Evolutionary conservation across 73 alveolate genomes (phyloP).

Genomic region (Symbiodinium natans): DNA sequence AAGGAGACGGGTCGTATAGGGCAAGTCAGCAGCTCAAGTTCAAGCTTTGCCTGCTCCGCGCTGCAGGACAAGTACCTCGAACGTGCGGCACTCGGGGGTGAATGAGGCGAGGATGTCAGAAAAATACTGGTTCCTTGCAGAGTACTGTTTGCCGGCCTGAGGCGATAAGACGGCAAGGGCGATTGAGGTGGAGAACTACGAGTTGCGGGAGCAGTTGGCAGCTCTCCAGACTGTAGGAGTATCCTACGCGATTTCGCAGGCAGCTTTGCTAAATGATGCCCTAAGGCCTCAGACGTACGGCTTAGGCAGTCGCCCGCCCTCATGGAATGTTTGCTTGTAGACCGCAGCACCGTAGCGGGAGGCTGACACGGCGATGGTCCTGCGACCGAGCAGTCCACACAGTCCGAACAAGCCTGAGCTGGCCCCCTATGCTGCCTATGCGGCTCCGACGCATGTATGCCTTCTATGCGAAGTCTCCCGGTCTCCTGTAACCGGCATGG

Average conservation of each 20-base stretch:
- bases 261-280: no score
- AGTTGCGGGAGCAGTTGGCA: slow-evolving; percentile 81
- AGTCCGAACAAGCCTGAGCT: background rate
- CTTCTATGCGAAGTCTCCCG: no score
- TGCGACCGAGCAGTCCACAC: slow-evolving; percentile 2
- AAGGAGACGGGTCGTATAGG: slow-evolving; percentile 7
- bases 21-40: no score
- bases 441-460: background rate
- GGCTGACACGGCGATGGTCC: background rate
- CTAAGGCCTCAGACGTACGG: no score
- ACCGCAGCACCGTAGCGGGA: no score
- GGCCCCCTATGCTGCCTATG: background rate
- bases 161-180: slow-evolving; percentile 54
- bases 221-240: slow-evolving; percentile 49
- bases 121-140: no score
- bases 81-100: background rate
- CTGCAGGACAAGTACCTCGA: slow-evolving; percentile 64
- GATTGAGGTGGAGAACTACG: slow-evolving; percentile 62
- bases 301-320: no score
- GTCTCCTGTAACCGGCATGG: no score
- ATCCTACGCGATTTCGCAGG: background rate
- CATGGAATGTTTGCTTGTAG: background rate
- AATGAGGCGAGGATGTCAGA: background rate
- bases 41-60: background rate
- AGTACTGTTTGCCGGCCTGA: background rate